phyloP scores from a whole-genome alignment of 257 asterid species.

The Penstemon newberryi region DNA sequence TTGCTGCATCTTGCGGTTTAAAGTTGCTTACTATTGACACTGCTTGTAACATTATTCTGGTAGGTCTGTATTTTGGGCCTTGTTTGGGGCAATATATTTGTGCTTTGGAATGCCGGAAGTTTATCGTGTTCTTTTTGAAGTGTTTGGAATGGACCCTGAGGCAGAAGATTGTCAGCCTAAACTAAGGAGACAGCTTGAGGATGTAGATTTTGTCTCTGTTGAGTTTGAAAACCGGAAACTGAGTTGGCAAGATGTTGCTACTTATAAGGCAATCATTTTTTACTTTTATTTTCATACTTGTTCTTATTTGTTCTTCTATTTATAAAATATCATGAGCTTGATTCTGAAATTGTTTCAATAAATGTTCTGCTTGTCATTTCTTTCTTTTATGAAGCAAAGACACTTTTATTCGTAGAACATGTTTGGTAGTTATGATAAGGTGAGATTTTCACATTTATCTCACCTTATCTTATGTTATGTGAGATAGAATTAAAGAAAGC shows the following conservation, averaged over 20 bases:
- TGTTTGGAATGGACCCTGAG: conserved; percentile 92
- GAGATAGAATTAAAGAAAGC: no score
- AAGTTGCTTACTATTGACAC: conserved; percentile 14
- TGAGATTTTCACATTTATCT: no score
- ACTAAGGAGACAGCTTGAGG: conserved; percentile 91
- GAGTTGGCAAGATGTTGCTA: conserved; percentile 93
- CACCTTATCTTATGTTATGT: no score
- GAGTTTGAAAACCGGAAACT: conserved; percentile 83
- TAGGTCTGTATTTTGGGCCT: conserved; percentile 98
- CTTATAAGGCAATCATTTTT: conserved; percentile 60
- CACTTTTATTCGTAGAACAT: no score
- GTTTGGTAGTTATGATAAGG: no score
- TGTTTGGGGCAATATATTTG: conserved; percentile 96
- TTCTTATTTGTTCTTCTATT: no score
- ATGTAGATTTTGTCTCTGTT: conserved; percentile 86
- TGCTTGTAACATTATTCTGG: conserved; percentile 23
- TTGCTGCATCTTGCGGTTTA: neutral
- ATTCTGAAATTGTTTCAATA: neutral
- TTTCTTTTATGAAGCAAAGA: conserved; percentile 6
- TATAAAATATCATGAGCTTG: conserved; percentile 15
- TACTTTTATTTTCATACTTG: neutral
- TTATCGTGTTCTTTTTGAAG: conserved; percentile 93
- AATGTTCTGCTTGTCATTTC: neutral
- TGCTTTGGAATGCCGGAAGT: conserved; percentile 99
- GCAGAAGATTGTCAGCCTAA: conserved; percentile 98